Evolutionary conservation across 2,329 filamentous ascomycete genomes (phyloP), one percentile per base, ranked within the genome.

Genomic region (Didymella lethalis): DNA sequence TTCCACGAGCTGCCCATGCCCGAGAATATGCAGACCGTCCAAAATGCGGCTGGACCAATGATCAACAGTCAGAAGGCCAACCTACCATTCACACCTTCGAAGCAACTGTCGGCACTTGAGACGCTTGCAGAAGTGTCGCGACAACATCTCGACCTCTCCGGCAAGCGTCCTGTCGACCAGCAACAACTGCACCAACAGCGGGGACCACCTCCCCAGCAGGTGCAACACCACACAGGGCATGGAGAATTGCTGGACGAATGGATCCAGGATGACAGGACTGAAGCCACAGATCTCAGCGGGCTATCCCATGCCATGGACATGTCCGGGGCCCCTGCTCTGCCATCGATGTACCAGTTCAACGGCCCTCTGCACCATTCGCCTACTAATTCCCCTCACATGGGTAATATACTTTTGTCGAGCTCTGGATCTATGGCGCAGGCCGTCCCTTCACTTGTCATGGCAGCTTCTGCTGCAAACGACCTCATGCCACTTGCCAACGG

Each of bases 101-200:
- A 82, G 63, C 85, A 86, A 65, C 92, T 92, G 83, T 92, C 91
- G 61, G 91, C 91, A 1, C 82, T 97, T 36, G 91, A 96, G 74
- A 93, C 93, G 5, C 83, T 97, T 23, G 93, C 93, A 31, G 93
- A 97, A 77, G 93, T 93, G 0, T 96, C 93, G 48, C 86, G 92
- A 49, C 91, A 91, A 75, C 80, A 81, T 62, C 66, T 95, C 57
- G 90, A 90, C 66, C 81, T 63, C 72, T 83, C 73, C 60, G 82
- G 77, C 66, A 79, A 77, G 75, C 82, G 77, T 66, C 75, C 72
- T 64, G 59, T 70, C 7, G 71, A 65, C 36, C 72, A 70, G 72
- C 57, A 57, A 1, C 54, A 59, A 26, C 56, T 50, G 11, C 57
- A 56, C 2, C 32, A 36, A 3, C 32, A 36, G 7, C 32, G 54